These are phyloP conservation scores for Reticulascus tulasneorum DNA, from an alignment of 2,329 filamentous ascomycete genomes.

Conservation along the genomic window DNA sequence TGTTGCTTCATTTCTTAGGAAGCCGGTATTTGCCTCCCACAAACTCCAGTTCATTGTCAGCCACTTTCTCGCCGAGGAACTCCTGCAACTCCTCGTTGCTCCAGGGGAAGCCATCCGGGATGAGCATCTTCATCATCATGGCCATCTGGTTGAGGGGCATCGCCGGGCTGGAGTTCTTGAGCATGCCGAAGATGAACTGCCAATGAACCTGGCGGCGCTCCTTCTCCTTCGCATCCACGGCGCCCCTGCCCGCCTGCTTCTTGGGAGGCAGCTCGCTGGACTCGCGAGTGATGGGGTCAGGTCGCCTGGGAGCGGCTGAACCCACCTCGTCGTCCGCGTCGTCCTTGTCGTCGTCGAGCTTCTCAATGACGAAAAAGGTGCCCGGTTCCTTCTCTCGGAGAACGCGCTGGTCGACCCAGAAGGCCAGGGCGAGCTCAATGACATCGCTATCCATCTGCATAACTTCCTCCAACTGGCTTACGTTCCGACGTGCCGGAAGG, in stretches of 20 bases:
- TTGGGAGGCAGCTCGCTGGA: slow-evolving; percentile 37
- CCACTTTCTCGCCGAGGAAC: slow-evolving; percentile 76
- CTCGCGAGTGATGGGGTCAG: slow-evolving; percentile 17
- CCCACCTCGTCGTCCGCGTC: slow-evolving; percentile 19
- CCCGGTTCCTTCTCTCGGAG: slow-evolving; percentile 53
- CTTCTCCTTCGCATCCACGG: slow-evolving; percentile 61
- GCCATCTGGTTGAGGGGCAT: slow-evolving; percentile 79
- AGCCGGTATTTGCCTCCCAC: slow-evolving; percentile 67
- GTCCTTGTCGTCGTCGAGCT: slow-evolving; percentile 37
- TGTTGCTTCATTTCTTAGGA: slow-evolving; percentile 55
- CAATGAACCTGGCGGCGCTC: slow-evolving; percentile 67
- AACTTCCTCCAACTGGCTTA: slow-evolving; percentile 50
- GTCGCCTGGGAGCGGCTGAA: slow-evolving; percentile 23
- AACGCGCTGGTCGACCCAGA: slow-evolving; percentile 68
- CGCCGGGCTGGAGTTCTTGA: slow-evolving; percentile 78
- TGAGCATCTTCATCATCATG: slow-evolving; percentile 93
- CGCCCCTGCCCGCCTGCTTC: slow-evolving; percentile 39
- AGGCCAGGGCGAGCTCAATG: slow-evolving; percentile 61
- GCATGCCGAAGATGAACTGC: slow-evolving; percentile 91
- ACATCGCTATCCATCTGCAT: slow-evolving; percentile 74
- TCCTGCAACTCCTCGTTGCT: slow-evolving; percentile 82
- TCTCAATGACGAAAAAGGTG: slow-evolving; percentile 66
- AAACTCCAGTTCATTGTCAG: slow-evolving; percentile 64
- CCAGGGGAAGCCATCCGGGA: slow-evolving; percentile 84
- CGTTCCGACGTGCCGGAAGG: slow-evolving; percentile 33